These are phyloP conservation scores for Candida frijolesensis DNA, from an alignment of 1,139 yeast genomes.

Conservation along the genomic window DNA sequence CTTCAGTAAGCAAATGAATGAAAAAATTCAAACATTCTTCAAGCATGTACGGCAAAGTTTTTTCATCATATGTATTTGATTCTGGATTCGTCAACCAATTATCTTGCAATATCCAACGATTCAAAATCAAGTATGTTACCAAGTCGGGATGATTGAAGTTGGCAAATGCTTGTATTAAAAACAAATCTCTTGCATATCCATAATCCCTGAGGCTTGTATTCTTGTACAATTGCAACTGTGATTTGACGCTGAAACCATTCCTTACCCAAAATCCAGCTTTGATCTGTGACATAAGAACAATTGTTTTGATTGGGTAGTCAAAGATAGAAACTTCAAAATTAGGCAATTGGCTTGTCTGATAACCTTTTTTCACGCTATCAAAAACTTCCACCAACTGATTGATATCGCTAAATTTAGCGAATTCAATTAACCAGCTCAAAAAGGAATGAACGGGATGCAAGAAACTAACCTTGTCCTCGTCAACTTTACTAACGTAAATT, in stretches of 20 bases:
- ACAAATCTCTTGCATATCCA: conserved; percentile 78
- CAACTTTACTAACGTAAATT: conserved; percentile 28
- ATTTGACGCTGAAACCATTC: conserved; percentile 66
- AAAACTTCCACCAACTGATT: conserved; percentile 22
- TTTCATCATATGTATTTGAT: conserved; percentile 36
- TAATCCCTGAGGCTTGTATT: conserved; percentile 82
- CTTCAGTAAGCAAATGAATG: conserved; percentile 71
- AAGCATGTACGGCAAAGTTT: conserved; percentile 58
- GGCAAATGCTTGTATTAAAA: conserved; percentile 67
- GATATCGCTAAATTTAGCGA: conserved; percentile 35
- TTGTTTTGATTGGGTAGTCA: conserved; percentile 77
- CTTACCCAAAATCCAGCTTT: conserved; percentile 64
- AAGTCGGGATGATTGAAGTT: conserved; percentile 59
- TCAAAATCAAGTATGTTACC: conserved; percentile 60
- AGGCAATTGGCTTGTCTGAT: conserved; percentile 3
- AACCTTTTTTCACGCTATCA: conserved; percentile 9
- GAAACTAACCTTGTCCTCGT: conserved; percentile 59
- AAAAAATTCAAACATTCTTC: conserved; percentile 79
- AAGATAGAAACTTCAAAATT: conserved; percentile 39
- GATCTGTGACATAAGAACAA: conserved; percentile 58
- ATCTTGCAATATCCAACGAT: conserved; percentile 72
- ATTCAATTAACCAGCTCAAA: conserved; percentile 70
- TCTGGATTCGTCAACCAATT: conserved; percentile 29
- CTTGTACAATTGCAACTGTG: conserved; percentile 79
- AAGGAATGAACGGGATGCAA: conserved; percentile 82